Percentiles rank a stretch among this genome's conserved stretches.
Conservation (phyloP, 192 early-diverging fungal species). For the Dispira simplex region DNA sequence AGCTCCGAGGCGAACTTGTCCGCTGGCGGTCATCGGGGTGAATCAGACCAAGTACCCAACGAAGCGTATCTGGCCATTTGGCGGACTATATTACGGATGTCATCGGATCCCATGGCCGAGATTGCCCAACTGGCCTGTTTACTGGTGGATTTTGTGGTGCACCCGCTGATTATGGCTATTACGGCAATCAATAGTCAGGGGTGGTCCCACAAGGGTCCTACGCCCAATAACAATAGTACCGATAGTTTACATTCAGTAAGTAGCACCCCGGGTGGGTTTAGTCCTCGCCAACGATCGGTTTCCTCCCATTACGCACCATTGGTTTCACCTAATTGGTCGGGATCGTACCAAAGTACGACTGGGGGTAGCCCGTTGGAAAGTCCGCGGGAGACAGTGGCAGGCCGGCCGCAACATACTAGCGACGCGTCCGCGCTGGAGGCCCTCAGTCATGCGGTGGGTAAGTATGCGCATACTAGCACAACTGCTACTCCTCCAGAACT, state of each 20-base stretch:
- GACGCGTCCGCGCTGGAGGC: constrained; percentile 1
- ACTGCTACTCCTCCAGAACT: no score
- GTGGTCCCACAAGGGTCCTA: background rate
- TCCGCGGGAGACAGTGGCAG: background rate
- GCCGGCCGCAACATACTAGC: background rate
- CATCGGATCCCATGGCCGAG: constrained; percentile 55
- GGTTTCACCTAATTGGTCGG: background rate
- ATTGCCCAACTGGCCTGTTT: constrained; percentile 40
- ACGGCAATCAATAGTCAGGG: background rate
- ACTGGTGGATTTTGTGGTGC: constrained; percentile 54
- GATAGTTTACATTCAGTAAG: no score
- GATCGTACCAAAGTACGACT: background rate
- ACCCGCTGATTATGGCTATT: constrained; percentile 19
- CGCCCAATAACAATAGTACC: background rate
- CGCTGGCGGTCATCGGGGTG: background rate
- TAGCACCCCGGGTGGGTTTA: background rate
- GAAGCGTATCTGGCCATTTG: constrained; percentile 39
- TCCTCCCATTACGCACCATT: background rate
- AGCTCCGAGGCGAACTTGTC: background rate
- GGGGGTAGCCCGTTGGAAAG: background rate
- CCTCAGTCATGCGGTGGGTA: background rate
- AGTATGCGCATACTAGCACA: background rate
- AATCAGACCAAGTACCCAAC: constrained; percentile 15
- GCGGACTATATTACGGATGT: constrained; percentile 60
- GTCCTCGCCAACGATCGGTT: background rate